A percentile compares a stretch with the other conserved stretches of the same genome.
These are phyloP conservation scores for Cordyceps fumosorosea DNA, from an alignment of 2,329 filamentous ascomycete genomes.

Conservation along the genomic window DNA sequence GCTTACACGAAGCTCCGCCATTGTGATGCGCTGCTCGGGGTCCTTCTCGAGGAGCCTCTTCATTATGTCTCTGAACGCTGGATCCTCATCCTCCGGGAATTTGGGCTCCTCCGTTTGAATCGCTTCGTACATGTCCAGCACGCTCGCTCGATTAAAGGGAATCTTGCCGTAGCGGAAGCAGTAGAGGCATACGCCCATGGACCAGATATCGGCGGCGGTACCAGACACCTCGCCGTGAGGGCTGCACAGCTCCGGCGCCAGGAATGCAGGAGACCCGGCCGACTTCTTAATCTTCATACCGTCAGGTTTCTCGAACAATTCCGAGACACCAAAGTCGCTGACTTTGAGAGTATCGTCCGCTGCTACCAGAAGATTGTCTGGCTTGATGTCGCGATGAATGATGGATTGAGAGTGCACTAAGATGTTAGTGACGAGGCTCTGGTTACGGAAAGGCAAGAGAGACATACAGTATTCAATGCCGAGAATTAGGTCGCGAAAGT, in stretches of 20 bases:
- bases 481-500: conserved; percentile 91
- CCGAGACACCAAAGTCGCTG: conserved; percentile 97
- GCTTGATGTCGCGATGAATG: conserved; percentile 95
- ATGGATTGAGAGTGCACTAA: conserved; percentile 87
- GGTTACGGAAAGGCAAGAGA: neutral
- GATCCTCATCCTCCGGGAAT: conserved; percentile 57
- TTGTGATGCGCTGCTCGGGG: conserved; percentile 72
- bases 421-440: conserved; percentile 12
- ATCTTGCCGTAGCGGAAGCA: conserved; percentile 85
- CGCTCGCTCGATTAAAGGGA: conserved; percentile 72
- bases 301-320: conserved; percentile 85
- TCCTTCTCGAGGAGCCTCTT: conserved; percentile 73
- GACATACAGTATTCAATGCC: conserved; percentile 84
- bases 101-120: conserved; percentile 66
- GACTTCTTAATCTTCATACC: conserved; percentile 91
- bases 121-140: conserved; percentile 83
- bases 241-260: conserved; percentile 86
- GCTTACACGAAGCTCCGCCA: conserved; percentile 74
- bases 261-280: conserved; percentile 88
- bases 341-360: conserved; percentile 92
- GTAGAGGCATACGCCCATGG: conserved; percentile 93
- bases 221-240: conserved; percentile 85
- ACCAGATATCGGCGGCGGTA: conserved; percentile 92
- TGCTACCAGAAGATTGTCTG: conserved; percentile 88
- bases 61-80: conserved; percentile 70